phyloP scores from a whole-genome alignment of 2,329 filamentous ascomycete genomes.

The Microdochium bolleyi region DNA sequence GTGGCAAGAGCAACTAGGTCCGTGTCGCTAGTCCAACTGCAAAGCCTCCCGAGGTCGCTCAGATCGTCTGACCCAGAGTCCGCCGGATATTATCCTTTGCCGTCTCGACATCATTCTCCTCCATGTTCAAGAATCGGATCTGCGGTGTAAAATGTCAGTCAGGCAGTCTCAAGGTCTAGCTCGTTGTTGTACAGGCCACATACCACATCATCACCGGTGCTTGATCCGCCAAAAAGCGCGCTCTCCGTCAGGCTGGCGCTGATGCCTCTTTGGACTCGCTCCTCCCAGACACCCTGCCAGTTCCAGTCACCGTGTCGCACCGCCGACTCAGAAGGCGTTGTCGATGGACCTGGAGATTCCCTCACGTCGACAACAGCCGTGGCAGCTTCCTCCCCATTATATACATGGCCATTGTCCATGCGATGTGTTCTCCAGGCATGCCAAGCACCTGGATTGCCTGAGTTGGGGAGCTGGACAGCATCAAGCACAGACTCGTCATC shows the following conservation, averaged over 20 bases:
- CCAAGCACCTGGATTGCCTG: conserved; percentile 87
- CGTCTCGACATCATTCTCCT: conserved; percentile 47
- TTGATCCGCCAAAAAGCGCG: conserved; percentile 63
- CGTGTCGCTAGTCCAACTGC: conserved; percentile 10
- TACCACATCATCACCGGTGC: conserved; percentile 64
- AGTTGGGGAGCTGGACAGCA: conserved; percentile 68
- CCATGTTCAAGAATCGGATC: conserved; percentile 62
- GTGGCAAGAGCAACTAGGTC: background rate
- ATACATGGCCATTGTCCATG: conserved; percentile 35
- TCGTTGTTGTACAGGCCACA: conserved; percentile 17
- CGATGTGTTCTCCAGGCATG: conserved; percentile 82
- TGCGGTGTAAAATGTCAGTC: conserved; percentile 18
- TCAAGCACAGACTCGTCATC: conserved; percentile 72
- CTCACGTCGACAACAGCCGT: conserved; percentile 1
- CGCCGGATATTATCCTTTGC: conserved; percentile 51
- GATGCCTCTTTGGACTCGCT: conserved; percentile 74
- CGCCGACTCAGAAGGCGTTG: conserved; percentile 11
- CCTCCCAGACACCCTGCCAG: conserved; percentile 96
- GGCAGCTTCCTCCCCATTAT: conserved; percentile 12
- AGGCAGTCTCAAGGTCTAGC: background rate
- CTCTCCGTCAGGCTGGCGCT: conserved; percentile 70
- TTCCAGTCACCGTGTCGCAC: conserved; percentile 81
- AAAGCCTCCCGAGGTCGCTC: conserved; percentile 5
- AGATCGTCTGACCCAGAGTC: conserved; percentile 30
- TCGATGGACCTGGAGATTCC: conserved; percentile 1